These are phyloP conservation scores for Myriosclerotinia duriaeana DNA, from an alignment of 2,329 filamentous ascomycete genomes.

Conservation along the genomic window DNA sequence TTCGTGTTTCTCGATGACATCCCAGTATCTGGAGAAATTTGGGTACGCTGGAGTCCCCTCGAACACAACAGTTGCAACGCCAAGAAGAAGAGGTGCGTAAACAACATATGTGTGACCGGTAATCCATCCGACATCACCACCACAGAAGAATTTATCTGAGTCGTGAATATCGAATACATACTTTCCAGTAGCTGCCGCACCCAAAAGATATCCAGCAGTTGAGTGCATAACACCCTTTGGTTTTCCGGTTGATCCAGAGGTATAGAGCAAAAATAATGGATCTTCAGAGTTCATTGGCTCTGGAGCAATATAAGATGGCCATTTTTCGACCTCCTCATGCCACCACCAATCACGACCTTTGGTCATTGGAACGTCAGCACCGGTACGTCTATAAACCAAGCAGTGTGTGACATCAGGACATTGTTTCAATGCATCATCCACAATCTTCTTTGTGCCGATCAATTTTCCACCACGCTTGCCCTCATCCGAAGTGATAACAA, in stretches of 20 bases:
- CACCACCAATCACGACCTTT: constrained; percentile 91
- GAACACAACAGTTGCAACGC: constrained; percentile 93
- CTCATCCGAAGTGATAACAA: constrained; percentile 96
- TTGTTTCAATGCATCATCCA: constrained; percentile 94
- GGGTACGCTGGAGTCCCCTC: constrained; percentile 97
- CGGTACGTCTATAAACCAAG: constrained; percentile 93
- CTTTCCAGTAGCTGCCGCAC: constrained; percentile 90
- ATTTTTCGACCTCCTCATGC: constrained; percentile 98
- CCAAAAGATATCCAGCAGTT: constrained; percentile 90
- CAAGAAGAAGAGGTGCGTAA: constrained; percentile 89
- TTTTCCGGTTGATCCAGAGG: constrained; percentile 95
- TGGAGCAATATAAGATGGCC: constrained; percentile 86
- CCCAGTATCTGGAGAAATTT: constrained; percentile 98
- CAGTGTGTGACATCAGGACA: constrained; percentile 84
- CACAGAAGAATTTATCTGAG: constrained; percentile 92
- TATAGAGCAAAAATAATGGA: constrained; percentile 96
- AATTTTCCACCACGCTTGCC: constrained; percentile 96
- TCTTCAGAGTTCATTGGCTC: constrained; percentile 92
- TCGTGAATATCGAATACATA: constrained; percentile 99
- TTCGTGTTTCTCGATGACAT: constrained; percentile 91
- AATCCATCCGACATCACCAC: constrained; percentile 98
- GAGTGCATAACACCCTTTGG: constrained; percentile 99
- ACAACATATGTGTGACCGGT: constrained; percentile 98
- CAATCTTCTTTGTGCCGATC: constrained; percentile 98
- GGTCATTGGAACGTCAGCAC: constrained; percentile 88